Percentiles rank a stretch among this genome's conserved stretches.
Conservation (phyloP, 768 basidiomycete species). For the Kondoa subrosea region DNA sequence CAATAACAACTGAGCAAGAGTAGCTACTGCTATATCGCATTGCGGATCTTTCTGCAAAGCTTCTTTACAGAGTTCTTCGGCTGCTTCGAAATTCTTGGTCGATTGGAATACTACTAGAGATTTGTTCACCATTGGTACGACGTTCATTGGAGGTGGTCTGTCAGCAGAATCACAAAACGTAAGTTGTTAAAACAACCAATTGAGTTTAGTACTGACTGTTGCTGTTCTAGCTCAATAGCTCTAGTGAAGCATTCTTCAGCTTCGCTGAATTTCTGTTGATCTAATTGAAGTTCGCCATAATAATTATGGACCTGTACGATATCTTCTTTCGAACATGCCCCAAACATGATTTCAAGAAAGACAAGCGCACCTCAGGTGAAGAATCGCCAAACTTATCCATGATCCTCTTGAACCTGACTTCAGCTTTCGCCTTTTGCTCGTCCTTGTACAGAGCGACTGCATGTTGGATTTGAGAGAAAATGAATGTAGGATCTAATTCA, state of each 20-base stretch:
- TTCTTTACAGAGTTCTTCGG: conserved; percentile 70
- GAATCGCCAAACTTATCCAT: conserved; percentile 52
- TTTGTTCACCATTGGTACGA: conserved; percentile 88
- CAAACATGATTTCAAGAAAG: not conserved
- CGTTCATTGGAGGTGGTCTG: conserved; percentile 40
- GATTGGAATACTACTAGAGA: conserved; percentile 91
- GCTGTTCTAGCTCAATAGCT: conserved; percentile 71
- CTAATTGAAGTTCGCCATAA: conserved; percentile 84
- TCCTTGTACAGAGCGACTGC: conserved; percentile 95
- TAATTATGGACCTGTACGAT: conserved; percentile 22
- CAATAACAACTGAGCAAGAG: conserved; percentile 76
- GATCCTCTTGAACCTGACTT: conserved; percentile 77
- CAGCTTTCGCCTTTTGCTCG: conserved; percentile 56
- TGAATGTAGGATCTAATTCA: conserved; percentile 68
- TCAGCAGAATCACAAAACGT: not conserved
- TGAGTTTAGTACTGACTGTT: conserved; percentile 39
- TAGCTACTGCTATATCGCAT: conserved; percentile 91
- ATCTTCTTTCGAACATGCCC: not conserved
- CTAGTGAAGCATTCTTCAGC: conserved; percentile 49
- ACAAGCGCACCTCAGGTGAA: conserved; percentile 21
- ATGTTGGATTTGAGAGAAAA: conserved; percentile 92
- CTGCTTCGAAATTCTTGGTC: conserved; percentile 70
- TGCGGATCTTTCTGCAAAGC: conserved; percentile 76
- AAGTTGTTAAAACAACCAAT: not conserved
- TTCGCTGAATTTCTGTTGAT: conserved; percentile 73